Percentiles rank a stretch among this genome's conserved stretches.
Conservation (phyloP, 768 basidiomycete species). For the Lactifluus piperatus region DNA sequence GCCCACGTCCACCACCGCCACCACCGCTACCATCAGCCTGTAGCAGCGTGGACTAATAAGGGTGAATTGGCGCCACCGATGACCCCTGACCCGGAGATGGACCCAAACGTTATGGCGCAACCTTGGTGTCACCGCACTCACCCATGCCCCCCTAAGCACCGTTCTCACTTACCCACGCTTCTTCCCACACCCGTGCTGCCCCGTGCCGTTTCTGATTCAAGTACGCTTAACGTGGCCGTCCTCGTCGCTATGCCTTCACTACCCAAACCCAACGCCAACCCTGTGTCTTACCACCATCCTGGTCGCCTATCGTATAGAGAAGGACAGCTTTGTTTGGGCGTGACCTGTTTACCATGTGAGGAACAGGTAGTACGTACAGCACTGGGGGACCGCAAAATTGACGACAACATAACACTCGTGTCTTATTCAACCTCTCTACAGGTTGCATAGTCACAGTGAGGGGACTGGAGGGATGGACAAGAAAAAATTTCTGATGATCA, state of each 20-base stretch:
- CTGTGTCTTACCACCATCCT: background rate
- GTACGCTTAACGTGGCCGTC: conserved; percentile 9
- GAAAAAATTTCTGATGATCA: no score
- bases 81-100: background rate
- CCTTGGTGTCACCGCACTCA: background rate
- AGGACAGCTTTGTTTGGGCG: conserved; percentile 1
- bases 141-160: background rate
- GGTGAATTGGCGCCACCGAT: background rate
- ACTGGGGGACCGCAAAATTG: background rate
- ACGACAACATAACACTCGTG: background rate
- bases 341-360: background rate
- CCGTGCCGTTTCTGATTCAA: background rate
- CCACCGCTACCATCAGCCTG: background rate
- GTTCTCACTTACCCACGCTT: background rate
- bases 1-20: no score
- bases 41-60: conserved; percentile 13
- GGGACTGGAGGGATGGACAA: background rate
- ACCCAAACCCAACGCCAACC: background rate
- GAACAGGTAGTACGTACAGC: background rate
- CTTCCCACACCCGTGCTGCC: background rate
- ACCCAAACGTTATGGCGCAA: background rate
- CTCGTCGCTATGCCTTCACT: conserved; percentile 17
- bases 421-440: background rate
- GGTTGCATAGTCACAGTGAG: background rate
- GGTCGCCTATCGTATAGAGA: background rate